phyloP scores from a whole-genome alignment of 345 rosid genomes.

The Erucastrum elatum region DNA sequence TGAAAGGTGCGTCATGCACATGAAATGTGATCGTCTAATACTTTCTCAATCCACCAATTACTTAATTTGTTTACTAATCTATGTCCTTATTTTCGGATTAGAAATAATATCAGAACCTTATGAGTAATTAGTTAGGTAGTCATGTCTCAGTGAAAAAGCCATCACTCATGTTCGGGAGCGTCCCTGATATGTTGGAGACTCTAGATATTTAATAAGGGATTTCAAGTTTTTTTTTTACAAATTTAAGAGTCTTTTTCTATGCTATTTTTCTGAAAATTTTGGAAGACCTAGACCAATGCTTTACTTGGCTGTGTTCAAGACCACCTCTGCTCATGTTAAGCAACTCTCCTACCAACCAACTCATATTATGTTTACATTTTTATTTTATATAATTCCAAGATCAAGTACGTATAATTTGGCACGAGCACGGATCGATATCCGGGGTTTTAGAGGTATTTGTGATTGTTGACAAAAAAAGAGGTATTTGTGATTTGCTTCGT shows the following conservation, averaged over 20 bases:
- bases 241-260: no score
- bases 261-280: no score
- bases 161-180: neutral
- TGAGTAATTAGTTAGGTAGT: slow-evolving; percentile 37
- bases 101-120: slow-evolving; percentile 9
- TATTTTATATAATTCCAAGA: slow-evolving; percentile 1
- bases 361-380: neutral
- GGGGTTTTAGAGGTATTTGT: no score
- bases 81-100: neutral
- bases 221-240: no score
- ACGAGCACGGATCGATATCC: no score
- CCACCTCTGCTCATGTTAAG: neutral
- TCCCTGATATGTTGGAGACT: no score
- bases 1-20: slow-evolving; percentile 27
- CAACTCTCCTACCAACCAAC: slow-evolving; percentile 30
- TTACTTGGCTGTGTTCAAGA: no score
- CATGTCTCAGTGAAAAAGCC: slow-evolving; percentile 10
- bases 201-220: no score
- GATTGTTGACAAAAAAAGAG: no score
- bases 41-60: neutral
- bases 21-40: slow-evolving; percentile 28
- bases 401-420: slow-evolving; percentile 6
- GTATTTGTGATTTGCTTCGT: no score
- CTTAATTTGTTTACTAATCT: neutral
- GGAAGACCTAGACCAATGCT: no score